Percentiles rank a stretch among this genome's conserved stretches.
phyloP scores from a whole-genome alignment of 352 stramenopile species.

The Thalassiosira exigua region DNA sequence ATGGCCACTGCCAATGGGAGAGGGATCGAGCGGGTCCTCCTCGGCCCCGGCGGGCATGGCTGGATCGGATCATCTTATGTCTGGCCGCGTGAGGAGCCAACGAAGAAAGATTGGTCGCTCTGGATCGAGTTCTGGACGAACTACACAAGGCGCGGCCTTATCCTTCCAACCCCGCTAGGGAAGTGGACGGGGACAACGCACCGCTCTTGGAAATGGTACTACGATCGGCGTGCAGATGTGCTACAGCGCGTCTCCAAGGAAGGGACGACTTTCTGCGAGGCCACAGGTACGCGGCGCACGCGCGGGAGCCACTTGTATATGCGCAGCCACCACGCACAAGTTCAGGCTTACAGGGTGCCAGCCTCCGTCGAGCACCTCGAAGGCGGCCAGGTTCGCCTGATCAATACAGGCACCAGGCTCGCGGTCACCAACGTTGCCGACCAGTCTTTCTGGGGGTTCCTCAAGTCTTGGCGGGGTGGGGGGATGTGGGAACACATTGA shows the following conservation, averaged over 20 bases:
- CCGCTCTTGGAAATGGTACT: conserved; percentile 19
- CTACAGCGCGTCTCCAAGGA: no score
- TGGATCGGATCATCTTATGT: no score
- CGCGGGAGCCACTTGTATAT: no score
- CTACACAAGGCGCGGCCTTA: background rate
- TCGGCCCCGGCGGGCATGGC: background rate
- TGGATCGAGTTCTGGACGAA: conserved; percentile 20
- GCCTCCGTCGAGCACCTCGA: no score
- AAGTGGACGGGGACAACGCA: conserved; percentile 12
- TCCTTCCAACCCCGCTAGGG: background rate
- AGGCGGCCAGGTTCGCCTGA: no score
- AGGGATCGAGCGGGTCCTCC: background rate
- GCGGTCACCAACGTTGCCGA: no score
- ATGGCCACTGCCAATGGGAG: background rate
- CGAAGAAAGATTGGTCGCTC: conserved; percentile 1
- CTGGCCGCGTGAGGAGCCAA: conserved; percentile 10
- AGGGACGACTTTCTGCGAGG: no score
- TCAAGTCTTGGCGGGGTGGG: background rate
- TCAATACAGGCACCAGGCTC: no score
- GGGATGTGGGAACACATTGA: background rate
- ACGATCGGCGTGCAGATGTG: no score
- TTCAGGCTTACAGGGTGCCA: no score
- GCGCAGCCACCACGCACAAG: no score
- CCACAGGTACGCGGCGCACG: no score
- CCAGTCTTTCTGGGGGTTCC: background rate